Evolutionary conservation across 805 yeast species (phyloP).

Genomic region (Jamesozyma gamospora): DNA sequence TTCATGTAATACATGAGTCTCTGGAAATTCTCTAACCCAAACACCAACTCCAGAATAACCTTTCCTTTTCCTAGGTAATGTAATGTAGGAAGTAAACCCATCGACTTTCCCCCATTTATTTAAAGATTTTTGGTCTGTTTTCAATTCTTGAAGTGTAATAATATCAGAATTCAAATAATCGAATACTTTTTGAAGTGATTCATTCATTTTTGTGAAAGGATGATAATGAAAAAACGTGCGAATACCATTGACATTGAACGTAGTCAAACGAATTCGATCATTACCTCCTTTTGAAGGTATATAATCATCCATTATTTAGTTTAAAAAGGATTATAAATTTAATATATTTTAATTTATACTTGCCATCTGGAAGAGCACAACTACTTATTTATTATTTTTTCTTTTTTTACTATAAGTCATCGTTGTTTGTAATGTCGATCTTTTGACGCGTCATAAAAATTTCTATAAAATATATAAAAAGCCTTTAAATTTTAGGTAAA

Average conservation of each 20-base stretch:
- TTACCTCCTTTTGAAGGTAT: neutral
- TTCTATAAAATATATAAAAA: no score
- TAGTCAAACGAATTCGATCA: conserved; percentile 26
- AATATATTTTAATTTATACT: neutral
- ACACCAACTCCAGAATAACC: conserved; percentile 93
- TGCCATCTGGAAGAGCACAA: no score
- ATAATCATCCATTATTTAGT: neutral
- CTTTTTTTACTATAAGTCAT: no score
- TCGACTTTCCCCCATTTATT: conserved; percentile 39
- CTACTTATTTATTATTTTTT: no score
- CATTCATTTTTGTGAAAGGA: conserved; percentile 60
- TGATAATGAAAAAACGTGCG: conserved; percentile 71
- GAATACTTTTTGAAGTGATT: conserved; percentile 35
- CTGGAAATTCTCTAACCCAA: conserved; percentile 48
- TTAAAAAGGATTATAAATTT: neutral
- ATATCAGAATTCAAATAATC: conserved; percentile 56
- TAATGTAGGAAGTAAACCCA: conserved; percentile 54
- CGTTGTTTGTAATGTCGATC: no score
- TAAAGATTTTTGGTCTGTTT: conserved; percentile 42
- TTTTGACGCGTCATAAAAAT: neutral
- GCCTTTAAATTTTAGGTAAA: no score
- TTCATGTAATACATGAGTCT: conserved; percentile 33
- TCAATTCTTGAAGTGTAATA: conserved; percentile 80
- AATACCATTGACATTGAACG: conserved; percentile 81
- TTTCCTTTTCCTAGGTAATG: conserved; percentile 56